Conservation (phyloP, 106 monocot genomes). For the Agapanthus africanus region DNA sequence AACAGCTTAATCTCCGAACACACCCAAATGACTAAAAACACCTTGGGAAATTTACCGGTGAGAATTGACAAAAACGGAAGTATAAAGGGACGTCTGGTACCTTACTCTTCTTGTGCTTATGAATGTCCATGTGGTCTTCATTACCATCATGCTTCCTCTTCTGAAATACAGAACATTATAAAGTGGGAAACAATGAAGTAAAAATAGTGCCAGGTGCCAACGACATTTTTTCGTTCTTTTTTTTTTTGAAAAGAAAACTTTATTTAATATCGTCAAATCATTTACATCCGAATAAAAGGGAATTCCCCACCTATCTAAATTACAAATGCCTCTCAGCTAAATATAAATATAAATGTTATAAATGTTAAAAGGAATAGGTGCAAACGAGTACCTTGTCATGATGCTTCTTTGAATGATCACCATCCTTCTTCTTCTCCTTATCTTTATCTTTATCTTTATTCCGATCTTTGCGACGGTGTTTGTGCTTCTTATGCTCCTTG, state of each 20-base stretch:
- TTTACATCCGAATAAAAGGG: too few relatives aligned
- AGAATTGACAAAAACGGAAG: background rate
- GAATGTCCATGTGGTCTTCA: slow-evolving; percentile 37
- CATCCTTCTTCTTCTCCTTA: slow-evolving; percentile 81
- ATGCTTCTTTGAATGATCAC: slow-evolving; percentile 66
- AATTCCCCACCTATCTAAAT: too few relatives aligned
- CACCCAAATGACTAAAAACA: background rate
- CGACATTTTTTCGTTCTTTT: too few relatives aligned
- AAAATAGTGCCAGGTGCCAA: too few relatives aligned
- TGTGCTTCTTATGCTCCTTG: slow-evolving; percentile 94
- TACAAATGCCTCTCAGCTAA: too few relatives aligned
- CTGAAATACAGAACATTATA: slow-evolving; percentile 15
- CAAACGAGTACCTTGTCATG: slow-evolving; percentile 58
- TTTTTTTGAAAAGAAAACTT: background rate
- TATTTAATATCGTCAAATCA: too few relatives aligned
- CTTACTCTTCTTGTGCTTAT: slow-evolving; percentile 71
- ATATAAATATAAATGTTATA: too few relatives aligned
- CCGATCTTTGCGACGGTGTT: slow-evolving; percentile 81
- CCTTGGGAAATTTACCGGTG: background rate
- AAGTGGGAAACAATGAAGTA: background rate
- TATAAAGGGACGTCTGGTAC: slow-evolving; percentile 18
- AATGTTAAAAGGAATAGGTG: background rate
- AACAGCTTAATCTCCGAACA: background rate
- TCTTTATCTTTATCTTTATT: slow-evolving; percentile 87
- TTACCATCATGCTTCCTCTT: slow-evolving; percentile 61